phyloP scores from a whole-genome alignment of 257 asterid species.

The Rehmannia glutinosa region DNA sequence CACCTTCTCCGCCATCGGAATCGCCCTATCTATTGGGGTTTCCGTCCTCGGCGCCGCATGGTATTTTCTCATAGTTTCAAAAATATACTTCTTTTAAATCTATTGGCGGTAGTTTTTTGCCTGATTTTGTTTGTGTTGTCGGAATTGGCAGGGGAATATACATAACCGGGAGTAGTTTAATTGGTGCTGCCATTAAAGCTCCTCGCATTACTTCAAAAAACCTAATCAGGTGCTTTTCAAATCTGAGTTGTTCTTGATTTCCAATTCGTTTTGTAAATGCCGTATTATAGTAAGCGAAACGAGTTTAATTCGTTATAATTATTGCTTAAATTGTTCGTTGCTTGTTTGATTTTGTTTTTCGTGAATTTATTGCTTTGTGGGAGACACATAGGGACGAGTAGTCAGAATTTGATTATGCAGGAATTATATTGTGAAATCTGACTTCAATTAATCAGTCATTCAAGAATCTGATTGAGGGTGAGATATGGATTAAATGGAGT shows the following conservation, averaged over 20 bases:
- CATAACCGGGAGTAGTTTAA: slow-evolving; percentile 78
- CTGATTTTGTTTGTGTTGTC: slow-evolving; percentile 3
- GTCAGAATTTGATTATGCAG: background rate
- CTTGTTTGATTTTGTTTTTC: slow-evolving; percentile 13
- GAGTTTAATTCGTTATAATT: background rate
- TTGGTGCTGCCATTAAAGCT: slow-evolving; percentile 82
- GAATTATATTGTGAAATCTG: background rate
- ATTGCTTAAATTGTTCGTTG: background rate
- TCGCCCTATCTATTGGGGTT: slow-evolving; percentile 89
- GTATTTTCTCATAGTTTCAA: slow-evolving; percentile 27
- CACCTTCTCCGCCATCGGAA: slow-evolving; percentile 92
- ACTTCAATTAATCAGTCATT: background rate
- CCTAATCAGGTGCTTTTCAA: slow-evolving; percentile 40
- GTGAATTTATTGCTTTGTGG: background rate
- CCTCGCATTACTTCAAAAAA: slow-evolving; percentile 83
- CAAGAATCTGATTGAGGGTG: background rate
- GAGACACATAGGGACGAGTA: background rate
- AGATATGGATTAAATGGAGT: background rate
- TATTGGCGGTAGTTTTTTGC: background rate
- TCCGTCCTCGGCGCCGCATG: slow-evolving; percentile 99
- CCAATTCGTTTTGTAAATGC: background rate
- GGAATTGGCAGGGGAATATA: slow-evolving; percentile 58
- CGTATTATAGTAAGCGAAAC: background rate
- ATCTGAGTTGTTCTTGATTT: slow-evolving; percentile 4
- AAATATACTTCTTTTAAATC: background rate